Conservation (phyloP, 2,329 filamentous ascomycete genomes). For the Cladosporium velox region DNA sequence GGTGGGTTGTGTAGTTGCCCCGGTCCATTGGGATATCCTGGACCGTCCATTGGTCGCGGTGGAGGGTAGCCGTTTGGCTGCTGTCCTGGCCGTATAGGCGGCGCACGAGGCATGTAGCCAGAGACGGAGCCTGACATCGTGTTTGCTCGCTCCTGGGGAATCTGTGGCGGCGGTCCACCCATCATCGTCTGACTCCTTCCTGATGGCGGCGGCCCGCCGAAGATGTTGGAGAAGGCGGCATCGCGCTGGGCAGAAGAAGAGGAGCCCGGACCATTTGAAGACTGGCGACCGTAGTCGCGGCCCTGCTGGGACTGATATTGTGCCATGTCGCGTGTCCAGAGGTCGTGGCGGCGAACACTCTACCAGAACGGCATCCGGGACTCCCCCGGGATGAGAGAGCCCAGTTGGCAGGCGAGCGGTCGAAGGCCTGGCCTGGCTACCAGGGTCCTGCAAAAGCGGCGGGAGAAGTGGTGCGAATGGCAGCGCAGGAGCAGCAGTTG, state of each 20-base stretch:
- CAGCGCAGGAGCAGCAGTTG: slow-evolving; percentile 3
- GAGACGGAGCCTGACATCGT: slow-evolving; percentile 58
- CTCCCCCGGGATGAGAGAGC: slow-evolving; percentile 21
- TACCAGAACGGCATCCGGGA: slow-evolving; percentile 26
- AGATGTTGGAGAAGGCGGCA: slow-evolving; percentile 94
- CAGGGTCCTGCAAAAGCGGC: slow-evolving; percentile 4
- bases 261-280: slow-evolving; percentile 55
- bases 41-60: slow-evolving; percentile 24
- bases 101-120: slow-evolving; percentile 62
- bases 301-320: slow-evolving; percentile 65
- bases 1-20: slow-evolving; percentile 34
- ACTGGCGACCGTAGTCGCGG: slow-evolving; percentile 54
- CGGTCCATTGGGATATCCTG: slow-evolving; percentile 10
- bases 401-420: slow-evolving; percentile 12
- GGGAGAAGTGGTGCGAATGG: background rate
- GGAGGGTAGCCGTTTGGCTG: slow-evolving; percentile 37
- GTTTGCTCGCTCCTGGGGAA: slow-evolving; percentile 69
- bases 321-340: slow-evolving; percentile 52
- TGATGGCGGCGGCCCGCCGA: slow-evolving; percentile 77
- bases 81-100: slow-evolving; percentile 55
- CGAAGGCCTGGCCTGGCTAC: background rate
- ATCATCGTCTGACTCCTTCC: slow-evolving; percentile 96
- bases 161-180: slow-evolving; percentile 66
- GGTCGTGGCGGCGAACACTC: slow-evolving; percentile 24
- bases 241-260: slow-evolving; percentile 71